Conservation (phyloP, 148 eudicot genomes). For the Dysphania ambrosioides region DNA sequence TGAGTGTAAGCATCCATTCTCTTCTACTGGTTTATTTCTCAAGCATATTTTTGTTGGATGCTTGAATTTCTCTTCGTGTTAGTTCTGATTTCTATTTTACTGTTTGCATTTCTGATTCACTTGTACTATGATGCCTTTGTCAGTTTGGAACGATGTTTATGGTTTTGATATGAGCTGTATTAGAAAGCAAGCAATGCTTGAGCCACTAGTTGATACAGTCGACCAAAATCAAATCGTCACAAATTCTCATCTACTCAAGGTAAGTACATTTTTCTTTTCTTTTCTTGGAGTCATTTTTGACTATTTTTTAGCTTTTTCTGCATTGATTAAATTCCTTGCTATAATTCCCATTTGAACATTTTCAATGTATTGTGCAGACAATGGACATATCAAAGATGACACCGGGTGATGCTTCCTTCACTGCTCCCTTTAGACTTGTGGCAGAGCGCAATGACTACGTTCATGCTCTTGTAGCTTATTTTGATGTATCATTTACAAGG, state of each 20-base stretch:
- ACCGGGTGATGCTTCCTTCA: constrained; percentile 88
- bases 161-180: constrained; percentile 99
- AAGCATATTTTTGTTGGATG: neutral
- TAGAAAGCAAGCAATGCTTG: constrained; percentile 76
- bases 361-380: constrained; percentile 43
- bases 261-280: constrained; percentile 20
- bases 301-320: neutral
- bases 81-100: neutral
- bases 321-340: neutral
- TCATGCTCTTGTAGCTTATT: constrained; percentile 97
- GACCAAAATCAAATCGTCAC: constrained; percentile 95
- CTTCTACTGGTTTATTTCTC: neutral
- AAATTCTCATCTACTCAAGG: constrained; percentile 81
- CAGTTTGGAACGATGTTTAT: constrained; percentile 95
- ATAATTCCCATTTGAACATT: neutral
- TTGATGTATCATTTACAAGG: constrained; percentile 83
- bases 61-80: neutral
- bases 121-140: constrained; percentile 10
- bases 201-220: constrained; percentile 94
- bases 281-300: neutral
- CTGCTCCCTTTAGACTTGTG: constrained; percentile 84
- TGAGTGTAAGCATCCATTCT: constrained; percentile 62
- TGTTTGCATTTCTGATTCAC: neutral
- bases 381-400: constrained; percentile 98
- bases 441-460: constrained; percentile 93